phyloP scores from a whole-genome alignment of 202 grass and related monocot genomes.

The Panicum hallii region DNA sequence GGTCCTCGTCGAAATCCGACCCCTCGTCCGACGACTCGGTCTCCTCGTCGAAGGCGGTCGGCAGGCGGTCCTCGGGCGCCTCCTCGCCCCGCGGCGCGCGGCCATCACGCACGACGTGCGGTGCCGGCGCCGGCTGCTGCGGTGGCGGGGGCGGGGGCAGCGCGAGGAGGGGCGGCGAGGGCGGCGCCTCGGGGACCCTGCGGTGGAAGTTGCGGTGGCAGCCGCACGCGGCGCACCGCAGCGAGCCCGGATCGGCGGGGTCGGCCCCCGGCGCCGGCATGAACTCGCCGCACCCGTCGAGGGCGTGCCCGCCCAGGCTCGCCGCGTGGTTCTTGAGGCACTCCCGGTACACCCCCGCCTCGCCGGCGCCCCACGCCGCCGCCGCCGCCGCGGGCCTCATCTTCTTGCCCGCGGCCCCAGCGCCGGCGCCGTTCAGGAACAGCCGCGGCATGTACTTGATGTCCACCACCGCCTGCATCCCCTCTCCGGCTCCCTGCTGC shows the following conservation, averaged over 20 bases:
- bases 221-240: conserved; percentile 84
- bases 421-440: conserved; percentile 75
- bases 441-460: conserved; percentile 52
- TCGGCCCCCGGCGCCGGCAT: conserved; percentile 60
- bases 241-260: conserved; percentile 56
- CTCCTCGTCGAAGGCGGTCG: conserved; percentile 50
- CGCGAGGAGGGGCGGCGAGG: conserved; percentile 29
- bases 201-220: conserved; percentile 99
- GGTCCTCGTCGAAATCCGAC: conserved; percentile 54
- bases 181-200: conserved; percentile 29
- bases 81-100: neutral
- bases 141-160: neutral
- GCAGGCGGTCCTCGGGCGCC: conserved; percentile 28
- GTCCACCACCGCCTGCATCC: conserved; percentile 54
- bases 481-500: neutral
- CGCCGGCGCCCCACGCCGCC: neutral
- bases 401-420: conserved; percentile 45
- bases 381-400: neutral
- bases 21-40: conserved; percentile 42
- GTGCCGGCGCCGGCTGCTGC: neutral
- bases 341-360: conserved; percentile 61
- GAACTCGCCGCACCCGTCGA: conserved; percentile 96
- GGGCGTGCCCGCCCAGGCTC: conserved; percentile 66
- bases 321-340: conserved; percentile 97
- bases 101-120: neutral